A percentile compares a stretch with the other conserved stretches of the same genome.
phyloP scores from a whole-genome alignment of 2,329 filamentous ascomycete species.

The Myriosclerotinia scirpicola region DNA sequence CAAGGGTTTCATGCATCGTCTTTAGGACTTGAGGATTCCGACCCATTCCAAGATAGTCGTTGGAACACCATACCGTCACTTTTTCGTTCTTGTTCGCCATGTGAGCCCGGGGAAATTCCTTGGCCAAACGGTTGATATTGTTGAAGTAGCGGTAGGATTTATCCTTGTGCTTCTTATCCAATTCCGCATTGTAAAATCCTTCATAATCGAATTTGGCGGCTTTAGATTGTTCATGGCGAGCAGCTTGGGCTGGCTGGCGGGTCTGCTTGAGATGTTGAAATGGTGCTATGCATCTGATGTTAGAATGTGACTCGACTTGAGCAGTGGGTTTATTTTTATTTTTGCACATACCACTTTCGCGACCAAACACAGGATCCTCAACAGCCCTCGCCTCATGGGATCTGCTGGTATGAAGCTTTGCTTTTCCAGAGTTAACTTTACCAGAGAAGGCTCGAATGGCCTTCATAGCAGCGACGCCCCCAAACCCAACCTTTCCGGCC shows the following conservation, averaged over 20 bases:
- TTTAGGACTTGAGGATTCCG: conserved; percentile 83
- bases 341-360: conserved; percentile 51
- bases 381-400: conserved; percentile 76
- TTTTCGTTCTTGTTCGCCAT: conserved; percentile 79
- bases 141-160: conserved; percentile 99
- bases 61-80: conserved; percentile 98
- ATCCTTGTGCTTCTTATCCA: conserved; percentile 99
- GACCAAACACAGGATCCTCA: conserved; percentile 54
- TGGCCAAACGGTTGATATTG: conserved; percentile 98
- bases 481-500: conserved; percentile 46
- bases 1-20: conserved; percentile 91
- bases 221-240: conserved; percentile 34
- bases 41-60: conserved; percentile 98
- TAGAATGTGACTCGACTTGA: neutral
- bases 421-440: conserved; percentile 58
- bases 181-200: conserved; percentile 79
- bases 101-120: conserved; percentile 94
- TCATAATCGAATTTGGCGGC: conserved; percentile 82
- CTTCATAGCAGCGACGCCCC: conserved; percentile 47
- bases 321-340: neutral
- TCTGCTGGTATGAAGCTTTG: conserved; percentile 78
- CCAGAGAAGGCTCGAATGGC: conserved; percentile 53
- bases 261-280: conserved; percentile 35
- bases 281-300: conserved; percentile 39
- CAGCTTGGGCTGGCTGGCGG: conserved; percentile 30